Evolutionary conservation across 768 basidiomycete genomes (phyloP), one percentile per base, ranked within the genome.

Genomic region (Albatrellus ellisii): DNA sequence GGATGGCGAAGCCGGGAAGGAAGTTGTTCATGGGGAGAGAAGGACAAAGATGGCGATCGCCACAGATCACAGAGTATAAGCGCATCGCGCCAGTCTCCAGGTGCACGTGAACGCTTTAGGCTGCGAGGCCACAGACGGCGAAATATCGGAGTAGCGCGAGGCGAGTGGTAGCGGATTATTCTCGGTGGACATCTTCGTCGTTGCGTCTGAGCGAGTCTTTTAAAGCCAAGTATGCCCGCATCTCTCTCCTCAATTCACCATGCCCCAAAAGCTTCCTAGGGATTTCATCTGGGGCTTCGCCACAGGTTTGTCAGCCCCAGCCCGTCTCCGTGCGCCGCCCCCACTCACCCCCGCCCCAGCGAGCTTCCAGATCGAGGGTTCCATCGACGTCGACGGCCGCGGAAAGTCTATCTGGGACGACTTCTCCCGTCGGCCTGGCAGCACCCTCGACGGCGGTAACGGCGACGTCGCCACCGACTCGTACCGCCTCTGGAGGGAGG

Each of bases 331-430:
- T 32, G 20, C 34, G 21, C 21, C 22, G 21, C 26, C 25, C 15
- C 18, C 44, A 26, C 44, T 44, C 22, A 42, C 45, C 38, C 45
- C 26, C 6, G 22, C 14, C 36, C 37, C 56, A 71, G 84, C 80
- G 18, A 62, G 70, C 44, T 83, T 82, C 59, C 81, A 85, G 62
- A 75, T 83, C 42, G 83, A 85, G 57, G 82, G 81, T 26, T 77
- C 79, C 1, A 63, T 68, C 17, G 57, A 69, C 40, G 65, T 62
- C 14, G 76, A 73, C 45, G 75, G 76, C 11, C 73, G 78, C 36
- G 77, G 77, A 8, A 73, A 73, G 52, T 77, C 76, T 12, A 73
- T 83, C 50, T 85, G 82, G 82, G 81, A 86, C 53, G 75, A 72
- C 55, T 83, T 80, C 58, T 66, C 75, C 21, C 69, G 70, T 40